Conservation (phyloP, 1,284 basidiomycete genomes). For the Gastroboletus turbinatus region DNA sequence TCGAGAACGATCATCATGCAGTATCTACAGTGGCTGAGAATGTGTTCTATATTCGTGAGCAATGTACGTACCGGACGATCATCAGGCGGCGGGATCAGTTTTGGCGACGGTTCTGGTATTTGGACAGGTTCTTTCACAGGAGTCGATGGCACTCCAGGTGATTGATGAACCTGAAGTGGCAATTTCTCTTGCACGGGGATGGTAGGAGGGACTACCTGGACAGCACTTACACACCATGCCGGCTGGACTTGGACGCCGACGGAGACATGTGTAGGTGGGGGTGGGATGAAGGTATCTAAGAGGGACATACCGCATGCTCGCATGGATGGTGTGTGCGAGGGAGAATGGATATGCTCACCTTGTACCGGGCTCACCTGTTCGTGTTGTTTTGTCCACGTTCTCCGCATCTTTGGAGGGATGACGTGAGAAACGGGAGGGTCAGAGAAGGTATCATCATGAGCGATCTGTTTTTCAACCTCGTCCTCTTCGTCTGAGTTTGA, state of each 20-base stretch:
- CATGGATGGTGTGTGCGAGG: constrained; percentile 12
- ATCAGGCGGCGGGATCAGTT: constrained; percentile 14
- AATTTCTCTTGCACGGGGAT: constrained; percentile 18
- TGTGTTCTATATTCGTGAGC: not conserved
- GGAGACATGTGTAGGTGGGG: constrained; percentile 32
- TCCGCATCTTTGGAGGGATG: constrained; percentile 60
- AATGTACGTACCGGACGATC: constrained; percentile 22
- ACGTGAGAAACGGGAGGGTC: constrained; percentile 29
- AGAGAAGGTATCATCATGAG: constrained; percentile 38
- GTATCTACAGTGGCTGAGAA: constrained; percentile 34
- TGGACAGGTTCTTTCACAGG: constrained; percentile 14
- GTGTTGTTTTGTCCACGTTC: constrained; percentile 48
- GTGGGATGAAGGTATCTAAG: constrained; percentile 23
- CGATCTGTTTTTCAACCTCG: constrained; percentile 37
- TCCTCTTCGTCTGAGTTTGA: constrained; percentile 41
- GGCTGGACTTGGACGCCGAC: constrained; percentile 38
- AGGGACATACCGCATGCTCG: constrained; percentile 30
- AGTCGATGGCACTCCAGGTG: constrained; percentile 5
- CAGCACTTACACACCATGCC: constrained; percentile 35
- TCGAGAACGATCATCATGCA: constrained; percentile 29
- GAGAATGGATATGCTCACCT: constrained; percentile 35
- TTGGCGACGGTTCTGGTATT: constrained; percentile 11
- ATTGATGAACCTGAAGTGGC: constrained; percentile 1
- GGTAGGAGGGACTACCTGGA: constrained; percentile 35
- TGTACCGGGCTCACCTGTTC: constrained; percentile 39